phyloP scores from a whole-genome alignment of 441 rosid species.

The Euphorbia neoarborescens region DNA sequence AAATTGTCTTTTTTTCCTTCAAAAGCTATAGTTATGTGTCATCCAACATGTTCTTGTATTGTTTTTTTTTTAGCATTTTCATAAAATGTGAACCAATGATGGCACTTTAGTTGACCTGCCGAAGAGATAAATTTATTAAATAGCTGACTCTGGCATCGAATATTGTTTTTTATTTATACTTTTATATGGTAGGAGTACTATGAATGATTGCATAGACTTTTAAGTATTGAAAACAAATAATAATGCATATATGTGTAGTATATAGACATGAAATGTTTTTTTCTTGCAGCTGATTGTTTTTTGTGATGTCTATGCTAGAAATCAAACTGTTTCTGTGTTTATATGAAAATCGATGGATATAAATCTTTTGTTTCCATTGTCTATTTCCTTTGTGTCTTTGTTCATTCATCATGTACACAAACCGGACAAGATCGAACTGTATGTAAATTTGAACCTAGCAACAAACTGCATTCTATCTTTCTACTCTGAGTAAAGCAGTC shows the following conservation, averaged over 20 bases:
- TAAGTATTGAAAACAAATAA: neutral
- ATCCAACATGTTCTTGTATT: neutral
- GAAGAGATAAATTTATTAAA: neutral
- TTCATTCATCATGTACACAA: conserved; percentile 18
- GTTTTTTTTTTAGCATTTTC: neutral
- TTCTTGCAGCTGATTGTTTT: neutral
- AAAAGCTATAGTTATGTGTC: neutral
- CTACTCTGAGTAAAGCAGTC: conserved; percentile 20
- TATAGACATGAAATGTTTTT: neutral
- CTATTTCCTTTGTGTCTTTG: neutral
- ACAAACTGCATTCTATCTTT: conserved; percentile 3
- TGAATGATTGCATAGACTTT: conserved; percentile 9
- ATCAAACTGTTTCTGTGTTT: conserved; percentile 9
- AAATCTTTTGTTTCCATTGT: neutral
- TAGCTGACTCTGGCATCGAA: conserved; percentile 5
- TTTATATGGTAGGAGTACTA: neutral
- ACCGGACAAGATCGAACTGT: conserved; percentile 14
- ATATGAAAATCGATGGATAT: neutral
- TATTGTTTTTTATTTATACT: neutral
- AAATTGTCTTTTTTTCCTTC: conserved; percentile 1
- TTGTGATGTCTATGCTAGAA: neutral
- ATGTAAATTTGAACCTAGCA: conserved; percentile 18
- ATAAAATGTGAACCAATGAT: neutral
- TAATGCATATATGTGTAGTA: neutral
- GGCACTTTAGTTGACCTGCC: neutral